These are phyloP conservation scores for Hirsutella thompsonii DNA, from an alignment of 2,329 filamentous ascomycete genomes.

Conservation along the genomic window DNA sequence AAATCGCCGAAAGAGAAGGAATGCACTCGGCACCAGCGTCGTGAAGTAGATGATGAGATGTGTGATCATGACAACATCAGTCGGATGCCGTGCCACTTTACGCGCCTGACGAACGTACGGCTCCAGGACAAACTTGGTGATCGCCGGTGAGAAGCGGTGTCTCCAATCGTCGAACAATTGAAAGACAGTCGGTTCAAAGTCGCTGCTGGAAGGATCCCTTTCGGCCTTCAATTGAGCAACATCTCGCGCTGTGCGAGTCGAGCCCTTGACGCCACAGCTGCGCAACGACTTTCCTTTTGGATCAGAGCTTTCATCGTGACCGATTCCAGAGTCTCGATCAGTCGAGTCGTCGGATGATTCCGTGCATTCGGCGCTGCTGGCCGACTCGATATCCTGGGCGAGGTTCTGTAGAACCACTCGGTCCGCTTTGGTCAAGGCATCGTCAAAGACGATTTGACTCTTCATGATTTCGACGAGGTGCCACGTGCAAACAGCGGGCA, in stretches of 20 bases:
- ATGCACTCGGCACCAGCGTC: constrained; percentile 57
- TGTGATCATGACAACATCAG: constrained; percentile 67
- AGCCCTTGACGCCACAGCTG: neutral
- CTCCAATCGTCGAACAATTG: constrained; percentile 25
- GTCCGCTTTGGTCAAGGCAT: constrained; percentile 27
- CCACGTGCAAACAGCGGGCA: neutral
- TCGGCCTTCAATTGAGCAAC: constrained; percentile 24
- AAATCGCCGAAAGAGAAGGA: constrained; percentile 53
- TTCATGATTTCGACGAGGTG: constrained; percentile 8
- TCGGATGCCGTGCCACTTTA: constrained; percentile 46
- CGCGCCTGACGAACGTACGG: constrained; percentile 47
- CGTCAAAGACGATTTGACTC: constrained; percentile 20
- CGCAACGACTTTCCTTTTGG: neutral
- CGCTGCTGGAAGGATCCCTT: constrained; percentile 24
- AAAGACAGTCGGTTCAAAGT: constrained; percentile 34
- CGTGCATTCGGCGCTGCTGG: neutral
- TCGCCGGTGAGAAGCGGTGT: constrained; percentile 20
- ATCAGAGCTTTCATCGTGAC: constrained; percentile 2
- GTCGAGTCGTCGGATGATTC: neutral
- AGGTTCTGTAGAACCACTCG: constrained; percentile 25
- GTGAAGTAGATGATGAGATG: constrained; percentile 61
- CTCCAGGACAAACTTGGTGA: constrained; percentile 38
- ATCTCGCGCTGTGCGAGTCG: constrained; percentile 1
- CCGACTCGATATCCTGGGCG: constrained; percentile 20
- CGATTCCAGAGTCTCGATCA: constrained; percentile 6